These are phyloP conservation scores for Thelonectria olida DNA, from an alignment of 2,329 filamentous ascomycete genomes.

Conservation along the genomic window DNA sequence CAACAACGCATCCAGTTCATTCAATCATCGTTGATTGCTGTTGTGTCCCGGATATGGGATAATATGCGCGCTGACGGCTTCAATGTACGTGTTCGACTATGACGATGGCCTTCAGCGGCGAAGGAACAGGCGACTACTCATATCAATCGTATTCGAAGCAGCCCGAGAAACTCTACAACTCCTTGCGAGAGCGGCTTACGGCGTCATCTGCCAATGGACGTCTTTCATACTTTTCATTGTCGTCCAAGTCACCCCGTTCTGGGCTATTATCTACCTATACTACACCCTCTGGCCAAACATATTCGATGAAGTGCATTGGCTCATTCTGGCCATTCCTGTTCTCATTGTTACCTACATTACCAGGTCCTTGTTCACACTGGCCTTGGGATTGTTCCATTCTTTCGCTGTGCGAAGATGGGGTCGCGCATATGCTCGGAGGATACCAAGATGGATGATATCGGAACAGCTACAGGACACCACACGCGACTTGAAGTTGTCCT, in stretches of 20 bases:
- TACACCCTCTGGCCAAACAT: background rate
- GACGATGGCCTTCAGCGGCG: background rate
- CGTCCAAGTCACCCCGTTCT: background rate
- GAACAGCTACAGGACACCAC: slow-evolving; percentile 1
- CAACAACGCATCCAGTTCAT: too few relatives aligned
- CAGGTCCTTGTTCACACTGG: slow-evolving; percentile 4
- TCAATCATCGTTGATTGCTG: too few relatives aligned
- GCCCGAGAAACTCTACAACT: background rate
- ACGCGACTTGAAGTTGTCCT: background rate
- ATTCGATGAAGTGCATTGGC: background rate
- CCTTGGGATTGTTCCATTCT: background rate
- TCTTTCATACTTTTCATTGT: background rate
- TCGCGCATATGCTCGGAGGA: slow-evolving; percentile 9
- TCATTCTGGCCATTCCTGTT: background rate
- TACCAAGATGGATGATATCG: slow-evolving; percentile 10
- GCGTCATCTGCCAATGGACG: background rate
- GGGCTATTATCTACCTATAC: background rate
- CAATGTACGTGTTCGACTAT: background rate
- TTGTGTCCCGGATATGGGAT: background rate
- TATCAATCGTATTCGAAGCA: slow-evolving; percentile 9
- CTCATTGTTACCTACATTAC: background rate
- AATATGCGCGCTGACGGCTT: background rate
- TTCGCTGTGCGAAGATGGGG: slow-evolving; percentile 9
- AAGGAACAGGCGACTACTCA: background rate
- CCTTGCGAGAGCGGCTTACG: background rate